These are phyloP conservation scores for Orbilia quercus DNA, from an alignment of 2,329 filamentous ascomycete genomes.

Conservation along the genomic window DNA sequence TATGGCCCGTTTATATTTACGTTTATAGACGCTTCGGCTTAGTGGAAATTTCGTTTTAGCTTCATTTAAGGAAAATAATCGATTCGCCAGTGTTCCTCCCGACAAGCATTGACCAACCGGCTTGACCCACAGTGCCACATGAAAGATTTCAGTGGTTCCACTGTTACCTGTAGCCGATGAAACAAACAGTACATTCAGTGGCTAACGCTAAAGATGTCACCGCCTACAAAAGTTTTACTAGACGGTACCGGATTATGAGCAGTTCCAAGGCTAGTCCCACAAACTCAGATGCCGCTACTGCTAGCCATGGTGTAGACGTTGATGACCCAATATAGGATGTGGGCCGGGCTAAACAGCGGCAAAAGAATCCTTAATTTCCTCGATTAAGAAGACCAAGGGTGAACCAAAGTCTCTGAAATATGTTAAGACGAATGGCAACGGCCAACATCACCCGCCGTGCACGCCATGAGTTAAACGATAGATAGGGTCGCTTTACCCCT, in stretches of 20 bases:
- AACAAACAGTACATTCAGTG: background rate
- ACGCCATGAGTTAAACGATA: constrained; percentile 12
- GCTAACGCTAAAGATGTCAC: too few relatives aligned
- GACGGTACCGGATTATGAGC: background rate
- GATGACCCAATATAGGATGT: constrained; percentile 9
- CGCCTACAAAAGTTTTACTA: constrained; percentile 10
- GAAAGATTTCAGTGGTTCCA: constrained; percentile 14
- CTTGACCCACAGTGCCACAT: constrained; percentile 24
- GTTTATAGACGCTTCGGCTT: too few relatives aligned
- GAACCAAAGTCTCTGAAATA: constrained; percentile 15
- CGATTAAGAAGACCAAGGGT: constrained; percentile 14
- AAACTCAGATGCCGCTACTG: background rate
- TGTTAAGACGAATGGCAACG: constrained; percentile 42
- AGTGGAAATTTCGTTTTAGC: background rate
- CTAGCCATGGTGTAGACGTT: background rate
- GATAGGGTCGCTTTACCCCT: constrained; percentile 36
- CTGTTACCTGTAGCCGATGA: background rate
- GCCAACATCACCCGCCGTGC: constrained; percentile 31
- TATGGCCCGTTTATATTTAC: too few relatives aligned
- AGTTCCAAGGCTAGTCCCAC: background rate
- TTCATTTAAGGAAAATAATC: too few relatives aligned
- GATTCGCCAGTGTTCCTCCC: constrained; percentile 21
- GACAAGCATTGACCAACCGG: constrained; percentile 37
- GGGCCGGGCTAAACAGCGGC: constrained; percentile 29
- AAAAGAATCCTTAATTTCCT: constrained; percentile 49